phyloP scores from a whole-genome alignment of 2,329 filamentous ascomycete genomes.

The Pyricularia pennisetigena region DNA sequence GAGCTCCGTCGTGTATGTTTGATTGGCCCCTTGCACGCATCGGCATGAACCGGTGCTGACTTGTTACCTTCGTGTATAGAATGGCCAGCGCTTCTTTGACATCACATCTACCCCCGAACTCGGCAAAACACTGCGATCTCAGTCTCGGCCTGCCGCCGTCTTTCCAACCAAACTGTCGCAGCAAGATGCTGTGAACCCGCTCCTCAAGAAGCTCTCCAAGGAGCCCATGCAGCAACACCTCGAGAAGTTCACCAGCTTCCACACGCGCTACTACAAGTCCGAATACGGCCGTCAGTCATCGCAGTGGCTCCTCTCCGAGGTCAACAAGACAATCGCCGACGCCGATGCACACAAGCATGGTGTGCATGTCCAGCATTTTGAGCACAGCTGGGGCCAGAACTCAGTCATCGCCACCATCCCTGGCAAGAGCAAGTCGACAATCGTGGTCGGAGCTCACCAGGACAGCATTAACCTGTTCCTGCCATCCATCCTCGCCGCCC shows the following conservation, averaged over 20 bases:
- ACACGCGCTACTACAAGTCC: conserved; percentile 73
- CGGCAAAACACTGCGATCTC: conserved; percentile 32
- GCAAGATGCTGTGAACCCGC: conserved; percentile 54
- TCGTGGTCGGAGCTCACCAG: conserved; percentile 86
- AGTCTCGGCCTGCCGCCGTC: conserved; percentile 17
- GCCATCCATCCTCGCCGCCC: conserved; percentile 72
- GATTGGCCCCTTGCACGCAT: not conserved
- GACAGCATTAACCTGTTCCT: conserved; percentile 93
- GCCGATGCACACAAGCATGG: conserved; percentile 58
- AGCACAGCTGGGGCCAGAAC: conserved; percentile 80
- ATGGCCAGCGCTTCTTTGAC: conserved; percentile 86
- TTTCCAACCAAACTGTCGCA: conserved; percentile 30
- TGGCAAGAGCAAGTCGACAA: conserved; percentile 71
- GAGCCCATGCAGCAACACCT: conserved; percentile 68
- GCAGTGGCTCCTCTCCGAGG: conserved; percentile 72
- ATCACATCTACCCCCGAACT: conserved; percentile 68
- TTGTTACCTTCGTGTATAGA: conserved; percentile 32
- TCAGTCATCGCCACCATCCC: conserved; percentile 89
- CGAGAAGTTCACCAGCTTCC: conserved; percentile 67
- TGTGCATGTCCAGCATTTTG: conserved; percentile 63
- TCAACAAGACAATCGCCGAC: conserved; percentile 59
- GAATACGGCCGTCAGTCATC: conserved; percentile 74
- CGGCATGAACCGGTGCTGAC: not conserved
- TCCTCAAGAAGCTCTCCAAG: conserved; percentile 64
- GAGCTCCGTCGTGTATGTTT: conserved; percentile 64